These are phyloP conservation scores for Entomortierella beljakovae DNA, from an alignment of 192 early-diverging fungal genomes.

Conservation along the genomic window DNA sequence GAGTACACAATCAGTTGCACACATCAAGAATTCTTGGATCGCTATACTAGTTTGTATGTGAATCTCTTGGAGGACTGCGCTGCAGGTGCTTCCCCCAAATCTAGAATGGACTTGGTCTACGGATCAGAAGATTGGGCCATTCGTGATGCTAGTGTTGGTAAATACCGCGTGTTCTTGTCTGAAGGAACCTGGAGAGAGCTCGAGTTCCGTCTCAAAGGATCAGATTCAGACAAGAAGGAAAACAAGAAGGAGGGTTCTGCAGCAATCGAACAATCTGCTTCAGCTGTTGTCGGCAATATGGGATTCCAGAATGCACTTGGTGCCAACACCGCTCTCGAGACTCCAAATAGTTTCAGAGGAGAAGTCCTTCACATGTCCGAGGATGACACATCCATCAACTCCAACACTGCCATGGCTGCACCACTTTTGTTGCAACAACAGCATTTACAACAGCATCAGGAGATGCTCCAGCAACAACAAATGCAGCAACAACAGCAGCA, in stretches of 20 bases:
- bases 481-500: too few relatives aligned
- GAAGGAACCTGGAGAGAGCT: conserved; percentile 86
- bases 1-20: conserved; percentile 80
- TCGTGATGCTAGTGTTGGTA: conserved; percentile 39
- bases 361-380: conserved; percentile 46
- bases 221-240: conserved; percentile 74
- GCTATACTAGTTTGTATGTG: conserved; percentile 69
- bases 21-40: conserved; percentile 83
- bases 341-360: conserved; percentile 42
- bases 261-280: conserved; percentile 49
- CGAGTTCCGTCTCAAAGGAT: conserved; percentile 81
- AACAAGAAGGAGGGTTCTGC: conserved; percentile 52
- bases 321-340: conserved; percentile 36
- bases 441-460: conserved; percentile 47
- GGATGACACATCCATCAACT: conserved; percentile 54
- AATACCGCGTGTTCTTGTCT: conserved; percentile 74
- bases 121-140: conserved; percentile 23
- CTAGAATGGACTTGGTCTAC: conserved; percentile 33
- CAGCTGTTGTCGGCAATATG: conserved; percentile 30
- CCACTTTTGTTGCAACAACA: conserved; percentile 49
- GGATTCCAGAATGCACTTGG: conserved; percentile 50
- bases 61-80: conserved; percentile 41
- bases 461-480: conserved; percentile 51
- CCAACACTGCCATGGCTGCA: conserved; percentile 37
- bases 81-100: conserved; percentile 29